Base-by-base conservation (phyloP, 23 red algal species). In the Cyanidium caldarium region DNA sequence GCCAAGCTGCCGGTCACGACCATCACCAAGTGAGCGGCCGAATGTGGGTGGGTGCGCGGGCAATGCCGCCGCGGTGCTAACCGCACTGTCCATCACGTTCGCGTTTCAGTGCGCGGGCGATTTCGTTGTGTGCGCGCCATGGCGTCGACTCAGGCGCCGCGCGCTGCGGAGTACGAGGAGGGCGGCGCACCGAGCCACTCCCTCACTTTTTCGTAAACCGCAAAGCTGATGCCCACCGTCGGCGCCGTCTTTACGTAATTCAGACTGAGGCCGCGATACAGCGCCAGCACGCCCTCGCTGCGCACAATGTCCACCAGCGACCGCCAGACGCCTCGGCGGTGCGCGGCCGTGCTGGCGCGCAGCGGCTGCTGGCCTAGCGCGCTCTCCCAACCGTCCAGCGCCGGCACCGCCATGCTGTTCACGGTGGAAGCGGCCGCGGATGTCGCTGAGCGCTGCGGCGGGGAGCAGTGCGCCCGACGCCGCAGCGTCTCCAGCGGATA, bases 231-330 rank as follows among this genome's bases (percentile, higher is more conserved):
- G 36, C 80, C 75, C 69, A 94, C 84, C 16, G 81, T 80, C n/a
- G 88, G 88, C 13, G 77, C 88, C 19, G 88, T 82, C 51, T 94
- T 94, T 2, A 94, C 72, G 71, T 80, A 94, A 57, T 86, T 94
- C 33, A 94, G 65, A 2, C 66, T 72, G 35, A 94, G 66, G 5
- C 88, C 88, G 35, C 79, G 77, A 65, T 94, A 94, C 19, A 94
- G 73, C 38, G 80, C 88, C 5, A 45, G 67, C 20, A 94, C 37
- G 66, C 88, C 88, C 70, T 94, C 88, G 34, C 61, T 77, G 15
- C 82, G 72, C 42, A 82, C 42, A 38, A 94, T 94, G 35, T 76
- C 77, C 19, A 44, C 15, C 23, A 94, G 39, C 16, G 81, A 46
- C 29, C 35, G 43, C 30, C 40, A 15, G 36, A 43, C 35, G 33